Percentiles rank a stretch among this genome's conserved stretches.
phyloP scores from a whole-genome alignment of 2,329 filamentous ascomycete genomes.

The Dactylellina drechsleri region DNA sequence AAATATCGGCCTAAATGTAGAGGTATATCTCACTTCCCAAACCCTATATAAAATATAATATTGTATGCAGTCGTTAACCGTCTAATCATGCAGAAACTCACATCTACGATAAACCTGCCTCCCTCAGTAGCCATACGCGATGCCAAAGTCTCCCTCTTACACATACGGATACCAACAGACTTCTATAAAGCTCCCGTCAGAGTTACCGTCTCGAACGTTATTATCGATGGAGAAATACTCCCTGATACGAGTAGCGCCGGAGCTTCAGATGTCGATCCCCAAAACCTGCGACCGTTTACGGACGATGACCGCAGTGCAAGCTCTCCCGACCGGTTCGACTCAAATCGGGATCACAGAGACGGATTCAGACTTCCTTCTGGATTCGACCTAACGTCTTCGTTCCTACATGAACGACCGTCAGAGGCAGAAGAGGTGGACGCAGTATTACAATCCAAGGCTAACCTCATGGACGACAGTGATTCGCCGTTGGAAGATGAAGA shows the following conservation, averaged over 20 bases:
- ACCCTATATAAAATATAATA: neutral
- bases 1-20: slow-evolving; percentile 82
- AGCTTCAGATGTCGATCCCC: slow-evolving; percentile 54
- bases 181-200: slow-evolving; percentile 85
- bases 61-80: neutral
- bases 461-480: slow-evolving; percentile 71
- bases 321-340: neutral
- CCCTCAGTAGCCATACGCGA: slow-evolving; percentile 75
- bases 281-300: neutral
- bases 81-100: slow-evolving; percentile 74
- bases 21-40: slow-evolving; percentile 67
- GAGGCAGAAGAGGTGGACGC: slow-evolving; percentile 76
- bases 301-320: slow-evolving; percentile 27
- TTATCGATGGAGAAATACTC: slow-evolving; percentile 72
- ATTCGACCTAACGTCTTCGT: slow-evolving; percentile 79
- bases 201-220: slow-evolving; percentile 82
- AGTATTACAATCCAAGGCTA: slow-evolving; percentile 65
- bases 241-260: slow-evolving; percentile 59
- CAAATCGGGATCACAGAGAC: slow-evolving; percentile 59
- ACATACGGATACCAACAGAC: slow-evolving; percentile 85
- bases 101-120: slow-evolving; percentile 78
- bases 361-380: slow-evolving; percentile 71
- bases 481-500: slow-evolving; percentile 70
- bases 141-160: slow-evolving; percentile 79
- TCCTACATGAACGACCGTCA: slow-evolving; percentile 75